Evolutionary conservation across 192 early-diverging fungal genomes (phyloP), one percentile per base, ranked within the genome.

Genomic region (Podila minutissima): DNA sequence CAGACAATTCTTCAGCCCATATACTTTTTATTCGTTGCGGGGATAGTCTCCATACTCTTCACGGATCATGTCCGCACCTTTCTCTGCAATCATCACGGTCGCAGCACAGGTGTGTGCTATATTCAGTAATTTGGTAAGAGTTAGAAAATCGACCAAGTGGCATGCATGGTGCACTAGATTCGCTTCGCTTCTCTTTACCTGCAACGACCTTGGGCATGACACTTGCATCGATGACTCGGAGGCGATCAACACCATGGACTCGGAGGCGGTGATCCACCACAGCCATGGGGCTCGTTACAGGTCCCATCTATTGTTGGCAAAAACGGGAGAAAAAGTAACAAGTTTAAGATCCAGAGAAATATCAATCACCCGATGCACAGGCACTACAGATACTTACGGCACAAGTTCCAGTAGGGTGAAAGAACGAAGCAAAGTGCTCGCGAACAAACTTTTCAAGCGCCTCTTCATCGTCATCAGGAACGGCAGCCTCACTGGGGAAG

Each of bases 221-320:
- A 74, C 72, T 74, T 11, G 64, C 29, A 17, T 74, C 72, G 20
- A 74, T 28, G 49, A 74, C 72, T 38, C 72, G 63, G 28, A 74
- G 55, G 0, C 55, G 31, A 37, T 74, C 41, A 22, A 74, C 48
- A 0, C 72, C 72, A 38, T 74, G 63, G 13, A 74, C 72, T 35
- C 48, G 60, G 9, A 74, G 64, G 2, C 58, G 50, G 0, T 38
- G 17, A 48, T 74, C 64, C 29, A 74, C 72, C 0, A 74, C 72
- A 35, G 72, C 72, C 17, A 59, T 33, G 29, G 64, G 57, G 64
- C 62, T 65, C 28, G 35, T 51, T 12, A 29, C 4, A 20, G 72
- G 72, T 9, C 72, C 72, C 72, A 74, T 74, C 63, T 66, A 12
- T 5, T 11, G 24, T 5, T 33, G 32, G 3, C 6, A 63, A 10